These are phyloP conservation scores for Eucalyptus pauciflora DNA, from an alignment of 345 rosid species.

Conservation along the genomic window DNA sequence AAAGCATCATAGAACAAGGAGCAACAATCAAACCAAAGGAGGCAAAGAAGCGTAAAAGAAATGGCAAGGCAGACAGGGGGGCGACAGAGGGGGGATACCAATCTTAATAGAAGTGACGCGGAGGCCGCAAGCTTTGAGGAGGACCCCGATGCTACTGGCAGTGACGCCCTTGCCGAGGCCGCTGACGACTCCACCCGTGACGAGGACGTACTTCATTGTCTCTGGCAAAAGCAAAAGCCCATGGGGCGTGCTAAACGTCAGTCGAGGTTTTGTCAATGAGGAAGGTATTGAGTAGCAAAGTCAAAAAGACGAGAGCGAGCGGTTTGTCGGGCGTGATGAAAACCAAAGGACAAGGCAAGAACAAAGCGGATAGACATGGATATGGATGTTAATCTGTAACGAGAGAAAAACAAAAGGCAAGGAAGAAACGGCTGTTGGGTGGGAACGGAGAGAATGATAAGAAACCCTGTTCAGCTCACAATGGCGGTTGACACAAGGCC, in stretches of 20 bases:
- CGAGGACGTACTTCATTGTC: constrained; percentile 43
- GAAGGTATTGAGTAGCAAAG: background rate
- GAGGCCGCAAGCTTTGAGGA: constrained; percentile 71
- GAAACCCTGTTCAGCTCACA: background rate
- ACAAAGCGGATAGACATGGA: background rate
- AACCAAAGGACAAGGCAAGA: background rate
- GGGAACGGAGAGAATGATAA: background rate
- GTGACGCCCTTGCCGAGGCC: constrained; percentile 58
- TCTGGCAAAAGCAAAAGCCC: background rate
- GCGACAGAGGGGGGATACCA: constrained; percentile 14
- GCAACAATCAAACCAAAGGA: background rate
- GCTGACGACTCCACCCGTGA: constrained; percentile 53
- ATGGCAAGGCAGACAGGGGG: background rate
- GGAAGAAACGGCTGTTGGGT: background rate
- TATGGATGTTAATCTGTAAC: background rate
- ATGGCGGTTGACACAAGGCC: background rate
- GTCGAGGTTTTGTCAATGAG: background rate
- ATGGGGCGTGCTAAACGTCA: background rate
- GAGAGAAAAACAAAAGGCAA: background rate
- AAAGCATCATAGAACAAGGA: background rate
- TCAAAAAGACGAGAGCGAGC: background rate
- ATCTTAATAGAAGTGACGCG: constrained; percentile 76
- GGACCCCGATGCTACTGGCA: constrained; percentile 47
- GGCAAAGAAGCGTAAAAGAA: background rate
- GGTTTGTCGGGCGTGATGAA: background rate